A percentile compares a stretch with the other conserved stretches of the same genome.
Conservation (phyloP, 495 filamentous ascomycete genomes). For the Sporormia fimetaria region DNA sequence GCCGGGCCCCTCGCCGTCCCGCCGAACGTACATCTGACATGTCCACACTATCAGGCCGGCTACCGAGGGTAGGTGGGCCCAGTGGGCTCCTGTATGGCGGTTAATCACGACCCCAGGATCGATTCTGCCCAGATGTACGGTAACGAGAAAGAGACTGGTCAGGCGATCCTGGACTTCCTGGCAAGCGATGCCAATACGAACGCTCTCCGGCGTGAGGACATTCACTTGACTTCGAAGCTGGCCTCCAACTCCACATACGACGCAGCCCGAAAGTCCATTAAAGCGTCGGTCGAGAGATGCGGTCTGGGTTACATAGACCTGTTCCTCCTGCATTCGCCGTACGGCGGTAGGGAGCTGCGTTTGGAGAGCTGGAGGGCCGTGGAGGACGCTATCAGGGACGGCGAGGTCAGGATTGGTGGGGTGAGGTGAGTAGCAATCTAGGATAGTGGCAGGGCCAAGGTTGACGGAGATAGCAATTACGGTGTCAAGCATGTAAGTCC, state of each 20-base stretch:
- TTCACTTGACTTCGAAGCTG: slow-evolving; percentile 61
- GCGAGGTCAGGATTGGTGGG: slow-evolving; percentile 48
- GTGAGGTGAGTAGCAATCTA: slow-evolving; percentile 42
- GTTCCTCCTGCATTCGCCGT: slow-evolving; percentile 56
- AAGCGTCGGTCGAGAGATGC: slow-evolving; percentile 41
- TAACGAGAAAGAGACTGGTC: slow-evolving; percentile 50
- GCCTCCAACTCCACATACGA: slow-evolving; percentile 47
- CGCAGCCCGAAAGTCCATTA: slow-evolving; percentile 44
- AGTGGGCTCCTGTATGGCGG: slow-evolving; percentile 7
- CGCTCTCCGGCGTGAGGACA: slow-evolving; percentile 43
- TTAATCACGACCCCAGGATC: slow-evolving; percentile 28
- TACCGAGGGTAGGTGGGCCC: slow-evolving; percentile 27
- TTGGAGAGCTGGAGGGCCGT: slow-evolving; percentile 54
- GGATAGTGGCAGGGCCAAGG: slow-evolving; percentile 40
- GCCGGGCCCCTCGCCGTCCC: slow-evolving; percentile 35
- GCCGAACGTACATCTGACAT: neutral
- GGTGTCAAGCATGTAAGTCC: slow-evolving; percentile 50
- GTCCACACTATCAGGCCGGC: slow-evolving; percentile 22
- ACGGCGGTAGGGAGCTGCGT: slow-evolving; percentile 48
- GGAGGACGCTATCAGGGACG: slow-evolving; percentile 51
- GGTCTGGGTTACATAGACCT: slow-evolving; percentile 59
- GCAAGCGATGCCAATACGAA: slow-evolving; percentile 32
- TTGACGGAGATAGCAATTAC: slow-evolving; percentile 54
- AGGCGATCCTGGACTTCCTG: slow-evolving; percentile 44
- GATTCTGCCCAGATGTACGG: slow-evolving; percentile 55